Conservation (phyloP, 306 rosid genomes). For the Medicago truncatula region DNA sequence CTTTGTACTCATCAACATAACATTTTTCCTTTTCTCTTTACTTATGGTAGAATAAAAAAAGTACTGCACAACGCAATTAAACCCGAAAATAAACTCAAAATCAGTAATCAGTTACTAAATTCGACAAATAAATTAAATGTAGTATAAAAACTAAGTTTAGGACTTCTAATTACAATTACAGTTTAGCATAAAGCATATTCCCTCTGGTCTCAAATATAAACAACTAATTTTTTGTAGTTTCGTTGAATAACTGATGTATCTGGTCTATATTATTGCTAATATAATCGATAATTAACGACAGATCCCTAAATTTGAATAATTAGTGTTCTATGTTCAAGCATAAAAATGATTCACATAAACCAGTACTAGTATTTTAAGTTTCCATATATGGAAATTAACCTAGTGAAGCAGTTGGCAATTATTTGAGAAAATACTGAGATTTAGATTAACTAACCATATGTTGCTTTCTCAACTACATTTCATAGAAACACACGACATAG, state of each 20-base stretch:
- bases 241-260: no score
- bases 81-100: conserved; percentile 21
- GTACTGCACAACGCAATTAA: conserved; percentile 11
- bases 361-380: background rate
- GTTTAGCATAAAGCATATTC: background rate
- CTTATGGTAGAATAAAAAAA: conserved; percentile 37
- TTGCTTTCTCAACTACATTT: conserved; percentile 41
- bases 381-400: conserved; percentile 20
- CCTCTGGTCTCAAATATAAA: no score
- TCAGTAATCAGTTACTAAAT: conserved; percentile 12
- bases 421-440: background rate
- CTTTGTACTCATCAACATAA: conserved; percentile 19
- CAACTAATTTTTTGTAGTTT: no score
- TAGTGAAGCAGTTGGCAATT: background rate
- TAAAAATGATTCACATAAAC: conserved; percentile 21
- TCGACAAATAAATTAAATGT: background rate
- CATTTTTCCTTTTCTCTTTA: conserved; percentile 14
- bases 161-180: background rate
- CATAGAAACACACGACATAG: conserved; percentile 23
- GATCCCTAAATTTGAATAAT: no score
- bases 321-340: background rate
- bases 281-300: background rate
- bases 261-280: no score
- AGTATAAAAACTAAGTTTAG: conserved; percentile 26
- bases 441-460: conserved; percentile 28